phyloP scores from a whole-genome alignment of 192 early-diverging fungal species.

The Lunasporangiospora selenospora region DNA sequence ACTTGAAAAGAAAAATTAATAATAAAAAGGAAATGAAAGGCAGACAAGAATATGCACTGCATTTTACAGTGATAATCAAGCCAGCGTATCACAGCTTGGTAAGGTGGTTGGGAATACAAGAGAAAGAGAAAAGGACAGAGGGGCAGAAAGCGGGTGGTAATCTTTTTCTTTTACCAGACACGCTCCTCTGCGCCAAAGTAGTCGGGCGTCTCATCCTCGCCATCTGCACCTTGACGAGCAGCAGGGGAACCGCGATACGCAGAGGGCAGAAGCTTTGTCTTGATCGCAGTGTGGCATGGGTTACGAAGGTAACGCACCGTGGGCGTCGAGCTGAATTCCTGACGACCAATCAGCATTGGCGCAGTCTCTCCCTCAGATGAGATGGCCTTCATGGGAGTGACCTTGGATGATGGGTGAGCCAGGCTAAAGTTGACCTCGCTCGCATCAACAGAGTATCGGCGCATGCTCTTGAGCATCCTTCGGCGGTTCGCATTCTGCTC shows the following conservation, averaged over 20 bases:
- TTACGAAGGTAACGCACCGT: constrained; percentile 41
- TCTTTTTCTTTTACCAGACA: constrained; percentile 34
- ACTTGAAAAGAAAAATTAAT: no score
- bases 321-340: constrained; percentile 28
- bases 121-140: no score
- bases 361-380: constrained; percentile 18
- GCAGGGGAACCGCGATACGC: constrained; percentile 22
- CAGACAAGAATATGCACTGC: no score
- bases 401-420: constrained; percentile 23
- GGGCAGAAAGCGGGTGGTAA: no score
- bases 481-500: constrained; percentile 45
- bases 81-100: no score
- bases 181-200: constrained; percentile 44
- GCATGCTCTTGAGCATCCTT: constrained; percentile 47
- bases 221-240: constrained; percentile 13
- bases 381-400: constrained; percentile 16
- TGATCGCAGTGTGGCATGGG: constrained; percentile 41
- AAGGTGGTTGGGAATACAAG: no score
- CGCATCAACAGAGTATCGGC: constrained; percentile 42
- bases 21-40: no score
- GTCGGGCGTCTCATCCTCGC: constrained; percentile 26
- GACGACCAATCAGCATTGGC: constrained; percentile 6
- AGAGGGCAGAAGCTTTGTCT: constrained; percentile 38
- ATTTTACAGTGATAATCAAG: no score
- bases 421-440: constrained; percentile 40